Evolutionary conservation across 2,329 filamentous ascomycete genomes (phyloP), one percentile per base, ranked within the genome.

Genomic region (Diplodia sapinea): DNA sequence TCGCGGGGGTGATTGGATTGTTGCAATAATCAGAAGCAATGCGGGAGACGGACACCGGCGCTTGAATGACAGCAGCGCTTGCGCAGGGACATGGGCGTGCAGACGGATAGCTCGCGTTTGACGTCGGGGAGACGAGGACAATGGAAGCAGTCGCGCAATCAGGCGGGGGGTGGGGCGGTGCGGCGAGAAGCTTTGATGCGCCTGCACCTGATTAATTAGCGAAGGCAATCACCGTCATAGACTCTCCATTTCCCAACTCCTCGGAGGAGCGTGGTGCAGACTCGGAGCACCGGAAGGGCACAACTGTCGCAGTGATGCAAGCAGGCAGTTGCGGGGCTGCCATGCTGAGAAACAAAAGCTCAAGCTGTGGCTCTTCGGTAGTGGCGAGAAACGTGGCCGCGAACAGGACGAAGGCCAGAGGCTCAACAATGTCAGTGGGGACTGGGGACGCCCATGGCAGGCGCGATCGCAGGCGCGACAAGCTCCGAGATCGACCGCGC

Each of bases 201-300:
- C 54, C 33, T 56, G 54, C 54, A 26, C 40, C 54, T 23, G 54
- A 38, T 38, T 49, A 43, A 31, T 61, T 47, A 63, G 59, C 59
- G 59, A 63, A 52, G 59, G 15, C 59, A 49, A 64, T 52, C 61
- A 40, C 61, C 61, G 61, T 64, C 61, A 64, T 64, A 52, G 61
- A 64, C 61, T 49, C n/a, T 55, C 11, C 15, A 17, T n/a, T 26
- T 2, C 9, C 6, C 7, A 12, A 31, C 9, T 17, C 36, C 36
- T 38, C 36, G 4, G 26, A 29, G 29, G 17, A 7, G 15, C 26
- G 36, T 38, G 36, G 36, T 38, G 9, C 36, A 13, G 36, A 38
- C 36, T 38, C 36, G 36, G 36, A 12, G 36, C 36, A 38, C 36
- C 36, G 36, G 36, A 38, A 38, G 9, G 8, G 36, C 36, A 11